These are phyloP conservation scores for Kluyveromyces lactis DNA, from an alignment of 805 yeast genomes.

Conservation along the genomic window DNA sequence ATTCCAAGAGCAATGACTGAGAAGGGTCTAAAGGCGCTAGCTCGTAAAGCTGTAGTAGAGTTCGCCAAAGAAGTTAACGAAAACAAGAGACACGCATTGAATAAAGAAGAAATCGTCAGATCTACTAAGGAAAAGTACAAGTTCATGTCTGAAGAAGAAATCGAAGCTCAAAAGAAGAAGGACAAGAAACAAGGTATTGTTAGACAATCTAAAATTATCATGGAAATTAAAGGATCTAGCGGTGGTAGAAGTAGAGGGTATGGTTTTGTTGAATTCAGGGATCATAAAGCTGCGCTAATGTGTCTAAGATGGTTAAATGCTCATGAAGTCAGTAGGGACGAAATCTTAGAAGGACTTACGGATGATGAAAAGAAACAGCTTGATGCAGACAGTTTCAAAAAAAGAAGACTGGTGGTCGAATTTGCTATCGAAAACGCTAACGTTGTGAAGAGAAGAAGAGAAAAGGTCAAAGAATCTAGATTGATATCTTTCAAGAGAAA, in stretches of 20 bases:
- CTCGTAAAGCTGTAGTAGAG: constrained; percentile 88
- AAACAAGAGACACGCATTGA: constrained; percentile 68
- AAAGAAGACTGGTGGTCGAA: constrained; percentile 81
- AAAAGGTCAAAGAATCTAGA: constrained; percentile 42
- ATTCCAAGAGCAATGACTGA: constrained; percentile 88
- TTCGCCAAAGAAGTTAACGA: constrained; percentile 85
- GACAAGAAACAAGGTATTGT: constrained; percentile 84
- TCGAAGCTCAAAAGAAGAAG: constrained; percentile 36
- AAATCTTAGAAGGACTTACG: constrained; percentile 59
- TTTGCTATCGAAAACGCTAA: constrained; percentile 95
- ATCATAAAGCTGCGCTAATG: constrained; percentile 89
- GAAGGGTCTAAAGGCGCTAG: constrained; percentile 82
- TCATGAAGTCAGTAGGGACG: constrained; percentile 68
- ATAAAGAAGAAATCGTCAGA: constrained; percentile 80
- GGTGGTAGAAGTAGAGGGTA: constrained; percentile 92
- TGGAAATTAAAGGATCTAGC: constrained; percentile 77
- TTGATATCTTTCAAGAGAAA: constrained; percentile 26
- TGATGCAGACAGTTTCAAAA: constrained; percentile 44
- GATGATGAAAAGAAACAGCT: constrained; percentile 59
- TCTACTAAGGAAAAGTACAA: constrained; percentile 59
- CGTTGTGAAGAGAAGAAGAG: constrained; percentile 84
- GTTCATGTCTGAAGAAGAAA: constrained; percentile 32
- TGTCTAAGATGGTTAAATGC: constrained; percentile 96
- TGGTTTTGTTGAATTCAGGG: constrained; percentile 89
- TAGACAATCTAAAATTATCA: constrained; percentile 85